Conservation (phyloP, 352 stramenopile genomes). For the Elongisporangium anandrum region DNA sequence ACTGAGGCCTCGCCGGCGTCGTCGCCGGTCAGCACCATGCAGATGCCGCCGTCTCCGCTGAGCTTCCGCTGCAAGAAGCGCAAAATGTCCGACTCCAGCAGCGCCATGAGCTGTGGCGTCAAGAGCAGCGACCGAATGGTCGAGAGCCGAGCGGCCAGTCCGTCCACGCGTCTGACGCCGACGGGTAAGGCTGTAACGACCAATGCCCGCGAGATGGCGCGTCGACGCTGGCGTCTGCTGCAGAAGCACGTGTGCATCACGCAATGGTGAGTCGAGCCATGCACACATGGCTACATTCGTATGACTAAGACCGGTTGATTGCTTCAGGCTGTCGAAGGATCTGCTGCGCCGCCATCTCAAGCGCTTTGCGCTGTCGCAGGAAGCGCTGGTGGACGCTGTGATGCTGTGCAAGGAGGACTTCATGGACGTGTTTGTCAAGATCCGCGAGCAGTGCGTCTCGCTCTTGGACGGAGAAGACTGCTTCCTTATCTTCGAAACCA, state of each 20-base stretch:
- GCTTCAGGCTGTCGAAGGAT: constrained; percentile 41
- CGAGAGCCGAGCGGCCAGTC: background rate
- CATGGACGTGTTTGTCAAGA: constrained; percentile 48
- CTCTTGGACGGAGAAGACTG: constrained; percentile 62
- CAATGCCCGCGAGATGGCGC: constrained; percentile 24
- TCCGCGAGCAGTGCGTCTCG: constrained; percentile 59
- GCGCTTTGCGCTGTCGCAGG: constrained; percentile 46
- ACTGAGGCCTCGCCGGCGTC: background rate
- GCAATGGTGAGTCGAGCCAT: constrained; percentile 29
- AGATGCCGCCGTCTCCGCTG: background rate
- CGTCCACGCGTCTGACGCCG: background rate
- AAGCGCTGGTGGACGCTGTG: constrained; percentile 43
- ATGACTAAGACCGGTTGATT: background rate
- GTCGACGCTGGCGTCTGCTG: constrained; percentile 47
- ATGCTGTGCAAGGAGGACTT: constrained; percentile 38
- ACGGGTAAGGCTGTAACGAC: background rate
- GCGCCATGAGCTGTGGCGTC: background rate
- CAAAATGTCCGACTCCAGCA: background rate
- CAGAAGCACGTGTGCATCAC: constrained; percentile 63
- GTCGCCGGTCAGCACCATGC: background rate
- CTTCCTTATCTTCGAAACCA: constrained; percentile 53
- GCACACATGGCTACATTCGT: background rate
- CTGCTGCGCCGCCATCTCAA: constrained; percentile 34
- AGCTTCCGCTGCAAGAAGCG: background rate
- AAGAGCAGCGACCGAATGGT: background rate